Evolutionary conservation across 306 rosid genomes (phyloP).

Genomic region (Rubus parviflorus): DNA sequence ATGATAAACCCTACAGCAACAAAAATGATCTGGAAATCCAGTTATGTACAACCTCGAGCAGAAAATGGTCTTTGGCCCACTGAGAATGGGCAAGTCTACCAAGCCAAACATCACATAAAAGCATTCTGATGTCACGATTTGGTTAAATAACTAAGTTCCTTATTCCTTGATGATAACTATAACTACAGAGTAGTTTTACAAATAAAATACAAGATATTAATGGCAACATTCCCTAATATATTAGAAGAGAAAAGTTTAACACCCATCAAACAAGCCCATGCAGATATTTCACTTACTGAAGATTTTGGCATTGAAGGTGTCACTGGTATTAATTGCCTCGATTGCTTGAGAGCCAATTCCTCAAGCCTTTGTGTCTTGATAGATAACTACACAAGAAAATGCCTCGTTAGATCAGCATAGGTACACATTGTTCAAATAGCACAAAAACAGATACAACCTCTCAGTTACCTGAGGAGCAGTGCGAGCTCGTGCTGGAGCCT

Average conservation of each 20-base stretch:
- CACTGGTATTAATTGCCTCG: constrained; percentile 94
- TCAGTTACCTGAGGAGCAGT: constrained; percentile 73
- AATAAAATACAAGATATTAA: not conserved
- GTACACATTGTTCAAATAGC: constrained; percentile 15
- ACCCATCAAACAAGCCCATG: constrained; percentile 26
- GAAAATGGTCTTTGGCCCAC: not conserved
- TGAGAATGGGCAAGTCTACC: not conserved
- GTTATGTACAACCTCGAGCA: not conserved
- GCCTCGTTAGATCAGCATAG: constrained; percentile 18
- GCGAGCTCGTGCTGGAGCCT: constrained; percentile 76
- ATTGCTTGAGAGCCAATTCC: constrained; percentile 93
- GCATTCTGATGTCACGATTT: not conserved
- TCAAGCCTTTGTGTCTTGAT: constrained; percentile 94
- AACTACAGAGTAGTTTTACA: not conserved
- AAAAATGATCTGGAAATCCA: too few species aligned
- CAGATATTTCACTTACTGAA: constrained; percentile 49
- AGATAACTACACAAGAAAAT: constrained; percentile 46
- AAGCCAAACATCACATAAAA: constrained; percentile 5
- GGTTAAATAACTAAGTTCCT: not conserved
- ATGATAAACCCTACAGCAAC: not conserved
- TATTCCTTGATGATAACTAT: not conserved
- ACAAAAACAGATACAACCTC: constrained; percentile 18
- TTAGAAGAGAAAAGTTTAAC: not conserved
- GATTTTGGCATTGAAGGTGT: constrained; percentile 89
- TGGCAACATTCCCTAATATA: not conserved